Evolutionary conservation across 2,329 filamentous ascomycete genomes (phyloP).

Genomic region (Venturia carpophila): DNA sequence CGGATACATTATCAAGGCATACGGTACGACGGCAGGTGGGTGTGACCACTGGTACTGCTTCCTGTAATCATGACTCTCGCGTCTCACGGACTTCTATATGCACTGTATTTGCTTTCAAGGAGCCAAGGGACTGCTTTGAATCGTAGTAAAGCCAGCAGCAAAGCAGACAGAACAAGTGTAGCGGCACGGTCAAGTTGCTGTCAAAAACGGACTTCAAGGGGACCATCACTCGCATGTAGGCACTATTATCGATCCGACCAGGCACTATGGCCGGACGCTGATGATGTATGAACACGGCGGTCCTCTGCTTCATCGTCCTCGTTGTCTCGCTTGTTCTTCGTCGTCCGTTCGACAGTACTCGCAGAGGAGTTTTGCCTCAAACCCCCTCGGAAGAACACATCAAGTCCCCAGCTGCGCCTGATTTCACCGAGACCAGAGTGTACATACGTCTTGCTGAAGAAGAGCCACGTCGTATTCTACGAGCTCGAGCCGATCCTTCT

Average conservation of each 20-base stretch:
- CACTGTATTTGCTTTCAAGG: too few relatives aligned
- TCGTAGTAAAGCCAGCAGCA: neutral
- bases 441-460: neutral
- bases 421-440: neutral
- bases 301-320: neutral
- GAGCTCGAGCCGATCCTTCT: neutral
- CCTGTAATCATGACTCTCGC: too few relatives aligned
- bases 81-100: too few relatives aligned
- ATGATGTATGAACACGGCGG: neutral
- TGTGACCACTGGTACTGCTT: too few relatives aligned
- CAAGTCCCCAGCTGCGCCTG: neutral
- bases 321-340: neutral
- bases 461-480: neutral
- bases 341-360: neutral
- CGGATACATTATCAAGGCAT: too few relatives aligned
- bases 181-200: neutral
- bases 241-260: neutral
- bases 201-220: neutral
- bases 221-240: neutral
- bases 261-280: neutral
- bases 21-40: too few relatives aligned
- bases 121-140: neutral
- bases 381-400: neutral
- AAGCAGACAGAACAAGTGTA: neutral
- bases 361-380: neutral